A percentile compares a stretch with the other conserved stretches of the same genome.
Conservation (phyloP, 306 rosid genomes). For the Citrullus amarus region DNA sequence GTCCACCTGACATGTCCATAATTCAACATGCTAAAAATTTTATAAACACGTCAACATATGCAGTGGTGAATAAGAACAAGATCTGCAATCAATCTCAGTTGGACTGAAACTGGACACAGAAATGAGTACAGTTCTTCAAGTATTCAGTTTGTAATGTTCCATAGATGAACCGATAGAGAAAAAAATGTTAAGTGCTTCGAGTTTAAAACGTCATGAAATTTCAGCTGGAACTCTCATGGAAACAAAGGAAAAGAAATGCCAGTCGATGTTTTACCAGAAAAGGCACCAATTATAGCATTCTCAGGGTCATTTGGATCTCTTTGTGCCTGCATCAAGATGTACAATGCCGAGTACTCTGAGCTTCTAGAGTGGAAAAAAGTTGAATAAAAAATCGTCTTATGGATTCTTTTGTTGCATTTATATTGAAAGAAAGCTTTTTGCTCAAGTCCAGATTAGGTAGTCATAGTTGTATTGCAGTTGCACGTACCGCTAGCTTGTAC, state of each 20-base stretch:
- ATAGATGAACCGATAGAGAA: not conserved
- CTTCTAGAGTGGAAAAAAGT: not conserved
- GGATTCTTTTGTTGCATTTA: not conserved
- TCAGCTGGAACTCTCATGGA: not conserved
- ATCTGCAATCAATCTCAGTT: not conserved
- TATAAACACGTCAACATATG: not conserved
- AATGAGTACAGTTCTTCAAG: not conserved
- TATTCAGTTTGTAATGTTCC: not conserved
- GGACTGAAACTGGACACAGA: not conserved
- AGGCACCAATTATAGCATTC: constrained; percentile 64
- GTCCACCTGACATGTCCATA: not conserved
- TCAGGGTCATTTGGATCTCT: constrained; percentile 68
- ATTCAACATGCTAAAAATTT: not conserved
- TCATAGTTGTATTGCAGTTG: not conserved
- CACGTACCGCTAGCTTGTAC: constrained; percentile 57
- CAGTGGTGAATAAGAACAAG: not conserved
- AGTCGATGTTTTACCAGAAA: constrained; percentile 35
- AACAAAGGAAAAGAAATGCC: not conserved
- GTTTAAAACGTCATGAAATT: not conserved
- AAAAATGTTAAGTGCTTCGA: not conserved
- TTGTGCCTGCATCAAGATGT: constrained; percentile 30
- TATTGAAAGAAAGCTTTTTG: not conserved
- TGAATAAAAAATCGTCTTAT: not conserved
- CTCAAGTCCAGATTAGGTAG: not conserved
- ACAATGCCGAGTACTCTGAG: not conserved